phyloP scores from a whole-genome alignment of 768 basidiomycete genomes.

The Suillus lakei region DNA sequence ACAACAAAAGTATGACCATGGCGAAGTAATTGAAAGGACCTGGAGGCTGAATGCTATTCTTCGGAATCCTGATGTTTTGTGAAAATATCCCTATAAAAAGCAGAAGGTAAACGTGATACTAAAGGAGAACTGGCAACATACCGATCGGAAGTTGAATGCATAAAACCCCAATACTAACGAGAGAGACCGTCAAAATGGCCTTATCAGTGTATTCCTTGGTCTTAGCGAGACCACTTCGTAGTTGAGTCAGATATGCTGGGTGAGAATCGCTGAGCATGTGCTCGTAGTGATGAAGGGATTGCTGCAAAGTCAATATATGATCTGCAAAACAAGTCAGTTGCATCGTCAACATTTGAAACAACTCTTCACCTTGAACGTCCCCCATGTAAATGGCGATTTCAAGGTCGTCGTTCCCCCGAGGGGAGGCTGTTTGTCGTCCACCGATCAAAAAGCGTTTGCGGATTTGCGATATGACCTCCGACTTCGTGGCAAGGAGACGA shows the following conservation, averaged over 20 bases:
- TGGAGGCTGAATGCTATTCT: slow-evolving; percentile 43
- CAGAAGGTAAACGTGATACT: slow-evolving; percentile 2
- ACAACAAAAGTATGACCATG: slow-evolving; percentile 51
- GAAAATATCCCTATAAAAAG: slow-evolving; percentile 60
- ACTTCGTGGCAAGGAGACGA: slow-evolving; percentile 78
- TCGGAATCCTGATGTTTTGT: slow-evolving; percentile 67
- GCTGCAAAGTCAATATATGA: slow-evolving; percentile 88
- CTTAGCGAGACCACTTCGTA: slow-evolving; percentile 63
- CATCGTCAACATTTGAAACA: background rate
- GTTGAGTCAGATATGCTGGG: slow-evolving; percentile 81
- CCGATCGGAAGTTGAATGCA: slow-evolving; percentile 66
- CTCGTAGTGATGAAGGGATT: slow-evolving; percentile 85
- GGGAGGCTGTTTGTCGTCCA: slow-evolving; percentile 30
- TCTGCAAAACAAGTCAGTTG: slow-evolving; percentile 49
- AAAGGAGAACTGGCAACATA: slow-evolving; percentile 33
- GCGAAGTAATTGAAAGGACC: slow-evolving; percentile 59
- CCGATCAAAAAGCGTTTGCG: slow-evolving; percentile 64
- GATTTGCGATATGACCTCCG: slow-evolving; percentile 80
- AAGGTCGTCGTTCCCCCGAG: slow-evolving; percentile 51
- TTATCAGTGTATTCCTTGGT: slow-evolving; percentile 69
- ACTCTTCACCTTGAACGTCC: slow-evolving; percentile 80
- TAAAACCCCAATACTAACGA: slow-evolving; percentile 69
- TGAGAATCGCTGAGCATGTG: slow-evolving; percentile 88
- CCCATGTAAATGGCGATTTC: slow-evolving; percentile 89
- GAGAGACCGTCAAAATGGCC: slow-evolving; percentile 66